A percentile compares a stretch with the other conserved stretches of the same genome.
phyloP scores from a whole-genome alignment of 306 rosid genomes.

The Prinsepia uniflora region DNA sequence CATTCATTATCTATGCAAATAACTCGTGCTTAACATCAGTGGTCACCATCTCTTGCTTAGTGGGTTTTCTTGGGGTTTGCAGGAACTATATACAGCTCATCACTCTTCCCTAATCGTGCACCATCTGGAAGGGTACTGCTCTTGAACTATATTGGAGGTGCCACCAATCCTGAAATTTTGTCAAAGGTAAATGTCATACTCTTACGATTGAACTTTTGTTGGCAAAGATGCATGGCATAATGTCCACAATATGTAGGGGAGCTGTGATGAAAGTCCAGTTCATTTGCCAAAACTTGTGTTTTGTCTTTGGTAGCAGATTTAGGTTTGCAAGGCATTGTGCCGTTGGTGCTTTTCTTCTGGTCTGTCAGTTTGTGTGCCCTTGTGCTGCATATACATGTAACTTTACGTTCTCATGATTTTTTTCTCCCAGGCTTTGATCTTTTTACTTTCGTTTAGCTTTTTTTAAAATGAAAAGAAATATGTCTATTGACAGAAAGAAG shows the following conservation, averaged over 20 bases:
- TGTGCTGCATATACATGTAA: not conserved
- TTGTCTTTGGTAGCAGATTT: not conserved
- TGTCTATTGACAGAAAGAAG: conserved; percentile 51
- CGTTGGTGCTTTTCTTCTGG: not conserved
- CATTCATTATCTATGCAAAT: not conserved
- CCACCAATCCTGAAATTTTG: conserved; percentile 76
- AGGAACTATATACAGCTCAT: conserved; percentile 98
- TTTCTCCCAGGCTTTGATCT: not conserved
- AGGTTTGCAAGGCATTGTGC: not conserved
- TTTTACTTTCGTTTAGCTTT: conserved; percentile 14
- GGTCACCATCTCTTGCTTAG: conserved; percentile 24
- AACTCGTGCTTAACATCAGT: conserved; percentile 7
- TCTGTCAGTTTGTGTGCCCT: not conserved
- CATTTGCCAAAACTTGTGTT: not conserved
- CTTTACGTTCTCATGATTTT: not conserved
- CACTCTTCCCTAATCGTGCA: conserved; percentile 93
- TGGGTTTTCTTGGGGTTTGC: conserved; percentile 30
- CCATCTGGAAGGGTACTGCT: conserved; percentile 91
- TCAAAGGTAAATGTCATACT: conserved; percentile 53
- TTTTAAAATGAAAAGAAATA: not conserved
- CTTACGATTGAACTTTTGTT: conserved; percentile 25
- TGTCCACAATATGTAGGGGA: too few species aligned
- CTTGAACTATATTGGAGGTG: conserved; percentile 96
- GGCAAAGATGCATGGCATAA: not conserved
- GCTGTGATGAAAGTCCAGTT: too few species aligned